Percentiles rank a stretch among this genome's conserved stretches.
Evolutionary conservation across 2,329 filamentous ascomycete species (phyloP).

Genomic region (Calonectria crousiana): DNA sequence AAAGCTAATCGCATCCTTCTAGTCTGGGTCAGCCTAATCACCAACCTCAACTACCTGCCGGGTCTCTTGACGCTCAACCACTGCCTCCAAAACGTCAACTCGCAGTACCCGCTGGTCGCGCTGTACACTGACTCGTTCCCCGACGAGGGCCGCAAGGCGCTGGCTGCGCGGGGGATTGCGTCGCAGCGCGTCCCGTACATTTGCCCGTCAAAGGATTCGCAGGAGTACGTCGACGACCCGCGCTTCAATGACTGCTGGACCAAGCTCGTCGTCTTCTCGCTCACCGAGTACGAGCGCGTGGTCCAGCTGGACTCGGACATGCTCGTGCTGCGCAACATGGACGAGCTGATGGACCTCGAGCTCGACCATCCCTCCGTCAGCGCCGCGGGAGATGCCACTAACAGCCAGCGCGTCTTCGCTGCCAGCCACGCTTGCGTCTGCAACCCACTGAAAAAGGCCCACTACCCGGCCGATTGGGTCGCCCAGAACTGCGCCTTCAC

Average conservation of each 20-base stretch:
- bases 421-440: conserved; percentile 88
- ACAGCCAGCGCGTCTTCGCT: conserved; percentile 77
- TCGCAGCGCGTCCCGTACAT: conserved; percentile 80
- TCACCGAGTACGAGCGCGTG: conserved; percentile 82
- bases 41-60: conserved; percentile 83
- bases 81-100: conserved; percentile 74
- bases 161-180: conserved; percentile 77
- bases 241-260: conserved; percentile 93
- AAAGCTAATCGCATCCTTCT: conserved; percentile 29
- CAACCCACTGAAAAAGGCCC: conserved; percentile 81
- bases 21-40: conserved; percentile 93
- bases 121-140: conserved; percentile 87
- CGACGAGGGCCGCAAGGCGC: conserved; percentile 73
- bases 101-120: conserved; percentile 82
- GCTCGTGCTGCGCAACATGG: conserved; percentile 87
- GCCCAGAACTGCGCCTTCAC: conserved; percentile 71
- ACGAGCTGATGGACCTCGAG: conserved; percentile 87
- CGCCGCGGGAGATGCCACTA: conserved; percentile 30
- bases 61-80: conserved; percentile 86
- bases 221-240: conserved; percentile 80
- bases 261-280: conserved; percentile 83
- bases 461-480: conserved; percentile 82
- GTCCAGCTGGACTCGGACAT: conserved; percentile 92
- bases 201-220: conserved; percentile 71
- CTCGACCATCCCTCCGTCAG: conserved; percentile 65